Evolutionary conservation across 2,329 filamentous ascomycete genomes (phyloP).

Genomic region (Aspergillus udagawae): DNA sequence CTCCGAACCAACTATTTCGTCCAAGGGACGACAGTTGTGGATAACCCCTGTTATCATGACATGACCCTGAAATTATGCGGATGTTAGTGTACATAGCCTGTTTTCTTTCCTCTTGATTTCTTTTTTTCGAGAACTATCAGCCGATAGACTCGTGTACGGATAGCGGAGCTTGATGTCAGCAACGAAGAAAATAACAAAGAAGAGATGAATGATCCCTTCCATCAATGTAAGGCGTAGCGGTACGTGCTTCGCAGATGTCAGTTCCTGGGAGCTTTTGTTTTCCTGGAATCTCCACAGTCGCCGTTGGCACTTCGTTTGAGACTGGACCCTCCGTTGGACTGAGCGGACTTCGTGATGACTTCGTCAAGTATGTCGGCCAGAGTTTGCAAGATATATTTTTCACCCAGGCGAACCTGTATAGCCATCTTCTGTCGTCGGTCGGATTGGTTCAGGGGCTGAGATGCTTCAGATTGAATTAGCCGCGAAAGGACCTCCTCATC

Average conservation of each 20-base stretch:
- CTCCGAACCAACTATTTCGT: not conserved
- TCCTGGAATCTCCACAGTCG: slow-evolving; percentile 22
- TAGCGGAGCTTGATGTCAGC: slow-evolving; percentile 36
- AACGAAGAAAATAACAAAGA: slow-evolving; percentile 29
- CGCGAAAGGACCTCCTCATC: slow-evolving; percentile 43
- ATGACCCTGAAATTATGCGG: slow-evolving; percentile 22
- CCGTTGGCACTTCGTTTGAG: slow-evolving; percentile 29
- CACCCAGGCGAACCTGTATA: slow-evolving; percentile 63
- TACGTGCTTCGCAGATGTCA: slow-evolving; percentile 7
- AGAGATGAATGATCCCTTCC: slow-evolving; percentile 16
- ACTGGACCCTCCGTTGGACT: slow-evolving; percentile 12
- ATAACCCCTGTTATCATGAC: slow-evolving; percentile 18
- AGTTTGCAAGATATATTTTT: slow-evolving; percentile 63
- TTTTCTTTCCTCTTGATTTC: slow-evolving; percentile 19
- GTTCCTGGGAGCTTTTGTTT: slow-evolving; percentile 23
- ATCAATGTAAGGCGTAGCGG: slow-evolving; percentile 5
- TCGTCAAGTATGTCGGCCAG: slow-evolving; percentile 42
- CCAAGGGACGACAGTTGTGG: slow-evolving; percentile 18
- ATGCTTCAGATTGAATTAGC: slow-evolving; percentile 27
- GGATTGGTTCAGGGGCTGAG: slow-evolving; percentile 32
- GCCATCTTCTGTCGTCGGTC: slow-evolving; percentile 54
- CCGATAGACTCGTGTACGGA: slow-evolving; percentile 33
- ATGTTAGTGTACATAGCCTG: slow-evolving; percentile 38
- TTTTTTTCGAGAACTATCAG: slow-evolving; percentile 14
- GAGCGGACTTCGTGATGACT: slow-evolving; percentile 11